Percentiles rank a stretch among this genome's conserved stretches.
phyloP scores from a whole-genome alignment of 2,329 filamentous ascomycete species.

The Fusarium pseudocircinatum region DNA sequence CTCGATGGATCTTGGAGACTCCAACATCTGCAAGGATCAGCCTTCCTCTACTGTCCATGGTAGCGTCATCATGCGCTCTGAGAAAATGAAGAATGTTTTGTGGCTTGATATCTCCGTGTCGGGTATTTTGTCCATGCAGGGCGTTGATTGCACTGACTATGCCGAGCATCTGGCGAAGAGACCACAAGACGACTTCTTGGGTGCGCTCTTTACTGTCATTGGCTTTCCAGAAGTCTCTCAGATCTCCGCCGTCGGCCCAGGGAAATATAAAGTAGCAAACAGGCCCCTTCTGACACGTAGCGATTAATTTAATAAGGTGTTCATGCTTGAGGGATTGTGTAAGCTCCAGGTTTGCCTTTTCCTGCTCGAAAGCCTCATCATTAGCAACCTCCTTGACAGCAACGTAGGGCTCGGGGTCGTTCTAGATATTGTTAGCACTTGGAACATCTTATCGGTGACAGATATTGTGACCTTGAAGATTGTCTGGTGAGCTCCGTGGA shows the following conservation, averaged over 20 bases:
- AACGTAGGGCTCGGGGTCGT: not conserved
- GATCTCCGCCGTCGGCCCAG: slow-evolving; percentile 30
- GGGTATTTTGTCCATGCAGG: slow-evolving; percentile 7
- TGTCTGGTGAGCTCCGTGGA: slow-evolving; percentile 5
- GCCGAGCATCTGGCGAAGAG: slow-evolving; percentile 25
- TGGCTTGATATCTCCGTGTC: slow-evolving; percentile 35
- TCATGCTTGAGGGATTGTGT: slow-evolving; percentile 3
- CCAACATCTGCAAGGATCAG: slow-evolving; percentile 31
- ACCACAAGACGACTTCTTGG: slow-evolving; percentile 2
- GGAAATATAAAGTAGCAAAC: slow-evolving; percentile 27
- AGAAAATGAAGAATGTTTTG: slow-evolving; percentile 31
- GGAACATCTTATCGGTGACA: accelerated
- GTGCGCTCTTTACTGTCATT: not conserved
- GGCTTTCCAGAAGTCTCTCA: slow-evolving; percentile 15
- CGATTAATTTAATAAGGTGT: slow-evolving; percentile 18
- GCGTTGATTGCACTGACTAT: slow-evolving; percentile 10
- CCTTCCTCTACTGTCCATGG: not conserved
- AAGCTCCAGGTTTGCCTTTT: slow-evolving; percentile 1
- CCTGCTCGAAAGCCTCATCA: not conserved
- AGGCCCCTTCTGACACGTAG: slow-evolving; percentile 8
- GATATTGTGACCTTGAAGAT: not conserved
- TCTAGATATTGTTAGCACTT: not conserved
- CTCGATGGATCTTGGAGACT: slow-evolving; percentile 17
- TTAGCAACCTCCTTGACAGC: slow-evolving; percentile 19
- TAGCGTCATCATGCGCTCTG: accelerated